Evolutionary conservation across 108 stramenopile species (phyloP).

Genomic region (Fragilaria radians): DNA sequence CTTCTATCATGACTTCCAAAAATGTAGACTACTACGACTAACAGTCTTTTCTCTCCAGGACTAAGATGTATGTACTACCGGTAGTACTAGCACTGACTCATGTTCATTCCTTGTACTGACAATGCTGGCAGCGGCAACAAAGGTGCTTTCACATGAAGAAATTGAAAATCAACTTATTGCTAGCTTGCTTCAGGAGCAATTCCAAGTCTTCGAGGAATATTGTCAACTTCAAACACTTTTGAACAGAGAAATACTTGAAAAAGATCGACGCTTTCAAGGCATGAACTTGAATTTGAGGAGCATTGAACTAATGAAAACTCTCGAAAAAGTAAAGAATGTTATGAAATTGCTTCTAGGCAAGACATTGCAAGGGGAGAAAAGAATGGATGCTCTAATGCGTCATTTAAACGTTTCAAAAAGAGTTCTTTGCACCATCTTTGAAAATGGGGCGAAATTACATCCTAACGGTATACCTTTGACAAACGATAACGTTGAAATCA

Average conservation of each 20-base stretch:
- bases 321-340: not conserved
- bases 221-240: constrained; percentile 25
- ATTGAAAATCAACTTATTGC: not conserved
- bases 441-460: constrained; percentile 1
- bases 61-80: too few species aligned
- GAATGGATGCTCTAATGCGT: not conserved
- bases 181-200: constrained; percentile 19
- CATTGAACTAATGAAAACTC: not conserved
- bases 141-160: not conserved
- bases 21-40: too few species aligned
- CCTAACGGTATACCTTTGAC: not conserved
- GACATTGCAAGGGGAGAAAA: not conserved
- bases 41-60: too few species aligned
- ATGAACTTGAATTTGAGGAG: not conserved
- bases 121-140: not conserved
- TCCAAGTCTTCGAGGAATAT: constrained; percentile 16
- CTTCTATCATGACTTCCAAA: too few species aligned
- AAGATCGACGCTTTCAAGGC: not conserved
- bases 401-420: not conserved
- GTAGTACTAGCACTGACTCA: too few species aligned
- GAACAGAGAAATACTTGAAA: constrained; percentile 7
- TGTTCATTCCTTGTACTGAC: too few species aligned
- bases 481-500: not conserved
- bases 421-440: constrained; percentile 4
- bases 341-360: not conserved